phyloP scores from a whole-genome alignment of 108 stramenopile genomes.

The Aureococcus anophagefferens region DNA sequence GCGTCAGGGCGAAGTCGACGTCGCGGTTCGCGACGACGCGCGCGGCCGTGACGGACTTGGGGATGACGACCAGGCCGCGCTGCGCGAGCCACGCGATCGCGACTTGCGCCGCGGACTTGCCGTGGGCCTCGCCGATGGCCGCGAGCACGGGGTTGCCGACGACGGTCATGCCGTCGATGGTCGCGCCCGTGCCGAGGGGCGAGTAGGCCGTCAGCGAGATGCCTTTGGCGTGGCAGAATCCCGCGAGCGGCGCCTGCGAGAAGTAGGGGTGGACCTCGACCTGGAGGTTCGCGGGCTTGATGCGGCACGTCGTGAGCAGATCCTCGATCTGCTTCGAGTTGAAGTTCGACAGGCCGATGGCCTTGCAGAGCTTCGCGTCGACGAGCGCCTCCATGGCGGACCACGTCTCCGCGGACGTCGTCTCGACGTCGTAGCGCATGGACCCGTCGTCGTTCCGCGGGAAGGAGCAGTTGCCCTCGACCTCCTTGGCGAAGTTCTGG shows the following conservation, averaged over 20 bases:
- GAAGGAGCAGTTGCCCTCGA: too few relatives aligned
- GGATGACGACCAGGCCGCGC: background rate
- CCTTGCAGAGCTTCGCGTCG: conserved; percentile 36
- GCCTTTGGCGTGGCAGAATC: conserved; percentile 56
- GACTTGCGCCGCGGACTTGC: background rate
- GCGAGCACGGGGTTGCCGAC: background rate
- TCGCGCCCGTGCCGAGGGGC: conserved; percentile 26
- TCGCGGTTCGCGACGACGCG: background rate
- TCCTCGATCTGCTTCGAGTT: conserved; percentile 32
- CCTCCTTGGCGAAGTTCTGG: too few relatives aligned
- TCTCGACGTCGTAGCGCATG: too few relatives aligned
- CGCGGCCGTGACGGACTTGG: background rate
- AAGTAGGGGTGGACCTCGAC: conserved; percentile 69
- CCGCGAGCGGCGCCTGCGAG: conserved; percentile 51
- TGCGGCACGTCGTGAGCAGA: conserved; percentile 39
- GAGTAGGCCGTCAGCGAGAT: conserved; percentile 66
- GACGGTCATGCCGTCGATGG: background rate
- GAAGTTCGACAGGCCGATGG: conserved; percentile 75
- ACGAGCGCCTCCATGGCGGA: conserved; percentile 70
- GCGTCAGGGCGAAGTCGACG: background rate
- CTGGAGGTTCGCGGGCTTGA: conserved; percentile 71
- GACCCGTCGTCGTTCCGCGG: too few relatives aligned
- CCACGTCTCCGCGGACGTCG: conserved; percentile 52
- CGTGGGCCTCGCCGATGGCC: conserved; percentile 34
- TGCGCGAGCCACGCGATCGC: background rate